phyloP scores from a whole-genome alignment of 768 basidiomycete genomes.

The Suillus sp. region DNA sequence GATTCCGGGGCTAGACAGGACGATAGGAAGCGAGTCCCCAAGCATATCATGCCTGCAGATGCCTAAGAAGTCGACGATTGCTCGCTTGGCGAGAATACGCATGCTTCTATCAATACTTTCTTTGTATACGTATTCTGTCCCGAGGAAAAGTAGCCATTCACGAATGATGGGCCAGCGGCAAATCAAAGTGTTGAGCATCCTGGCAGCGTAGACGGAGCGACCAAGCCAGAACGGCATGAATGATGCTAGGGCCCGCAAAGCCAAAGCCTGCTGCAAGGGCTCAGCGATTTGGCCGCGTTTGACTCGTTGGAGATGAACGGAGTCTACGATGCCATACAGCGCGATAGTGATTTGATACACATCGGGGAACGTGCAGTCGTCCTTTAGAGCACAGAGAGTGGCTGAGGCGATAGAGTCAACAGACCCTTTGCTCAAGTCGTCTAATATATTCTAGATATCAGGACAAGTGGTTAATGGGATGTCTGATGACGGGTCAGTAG shows the following conservation, averaged over 20 bases:
- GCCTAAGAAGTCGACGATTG: slow-evolving; percentile 25
- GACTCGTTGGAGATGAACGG: slow-evolving; percentile 20
- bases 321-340: slow-evolving; percentile 25
- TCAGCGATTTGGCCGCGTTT: slow-evolving; percentile 10
- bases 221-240: slow-evolving; percentile 16
- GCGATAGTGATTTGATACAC: slow-evolving; percentile 20
- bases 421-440: slow-evolving; percentile 28
- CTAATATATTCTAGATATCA: slow-evolving; percentile 14
- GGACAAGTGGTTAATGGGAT: not conserved
- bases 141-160: slow-evolving; percentile 30
- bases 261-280: slow-evolving; percentile 22
- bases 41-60: slow-evolving; percentile 21
- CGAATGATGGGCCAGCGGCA: slow-evolving; percentile 23
- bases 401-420: slow-evolving; percentile 19
- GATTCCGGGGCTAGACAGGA: slow-evolving; percentile 23
- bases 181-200: slow-evolving; percentile 14
- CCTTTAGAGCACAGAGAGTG: slow-evolving; percentile 23
- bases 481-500: slow-evolving; percentile 5
- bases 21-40: slow-evolving; percentile 19
- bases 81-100: slow-evolving; percentile 24
- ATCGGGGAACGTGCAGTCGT: slow-evolving; percentile 24
- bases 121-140: slow-evolving; percentile 24
- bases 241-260: slow-evolving; percentile 20
- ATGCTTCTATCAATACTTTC: slow-evolving; percentile 22
- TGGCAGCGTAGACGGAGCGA: slow-evolving; percentile 6